Percentiles rank a stretch among this genome's conserved stretches.
Evolutionary conservation across 2,329 filamentous ascomycete species (phyloP).

Genomic region (Monosporascus ibericus): DNA sequence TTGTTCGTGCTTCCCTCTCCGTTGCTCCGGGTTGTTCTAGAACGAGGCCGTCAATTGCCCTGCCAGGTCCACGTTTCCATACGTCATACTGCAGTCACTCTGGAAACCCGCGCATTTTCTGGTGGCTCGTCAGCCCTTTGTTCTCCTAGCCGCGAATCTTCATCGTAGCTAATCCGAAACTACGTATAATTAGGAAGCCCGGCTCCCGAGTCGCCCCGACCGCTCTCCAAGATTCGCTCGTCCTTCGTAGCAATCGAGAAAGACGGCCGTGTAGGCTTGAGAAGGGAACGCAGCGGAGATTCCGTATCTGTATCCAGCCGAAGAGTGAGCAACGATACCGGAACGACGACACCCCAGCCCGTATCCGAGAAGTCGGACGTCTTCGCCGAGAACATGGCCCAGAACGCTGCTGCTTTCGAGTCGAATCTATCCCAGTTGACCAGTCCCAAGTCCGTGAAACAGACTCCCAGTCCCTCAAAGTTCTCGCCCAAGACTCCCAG

Average conservation of each 20-base stretch:
- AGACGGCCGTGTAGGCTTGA: slow-evolving; percentile 51
- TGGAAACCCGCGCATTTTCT: background rate
- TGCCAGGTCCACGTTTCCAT: background rate
- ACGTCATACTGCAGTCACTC: background rate
- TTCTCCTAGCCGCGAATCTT: background rate
- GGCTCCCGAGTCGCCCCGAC: slow-evolving; percentile 49
- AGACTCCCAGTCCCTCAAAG: slow-evolving; percentile 5
- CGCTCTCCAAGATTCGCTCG: slow-evolving; percentile 68
- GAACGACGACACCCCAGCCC: slow-evolving; percentile 32
- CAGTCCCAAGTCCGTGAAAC: slow-evolving; percentile 32
- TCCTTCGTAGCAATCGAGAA: slow-evolving; percentile 70
- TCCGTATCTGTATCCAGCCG: slow-evolving; percentile 31
- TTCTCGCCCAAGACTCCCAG: slow-evolving; percentile 12
- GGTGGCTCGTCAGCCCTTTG: slow-evolving; percentile 1
- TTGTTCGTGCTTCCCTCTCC: too few relatives aligned
- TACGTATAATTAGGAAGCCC: slow-evolving; percentile 28
- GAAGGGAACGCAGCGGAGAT: slow-evolving; percentile 37
- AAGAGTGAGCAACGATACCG: slow-evolving; percentile 32
- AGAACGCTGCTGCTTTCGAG: slow-evolving; percentile 22
- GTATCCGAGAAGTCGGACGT: slow-evolving; percentile 32
- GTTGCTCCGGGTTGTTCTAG: too few relatives aligned
- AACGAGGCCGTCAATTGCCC: background rate
- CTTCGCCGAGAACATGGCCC: slow-evolving; percentile 26
- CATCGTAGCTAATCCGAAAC: slow-evolving; percentile 20
- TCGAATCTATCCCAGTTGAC: slow-evolving; percentile 32